Evolutionary conservation across 306 rosid genomes (phyloP), one percentile per base, ranked within the genome.

Genomic region (Biancaea sappan): DNA sequence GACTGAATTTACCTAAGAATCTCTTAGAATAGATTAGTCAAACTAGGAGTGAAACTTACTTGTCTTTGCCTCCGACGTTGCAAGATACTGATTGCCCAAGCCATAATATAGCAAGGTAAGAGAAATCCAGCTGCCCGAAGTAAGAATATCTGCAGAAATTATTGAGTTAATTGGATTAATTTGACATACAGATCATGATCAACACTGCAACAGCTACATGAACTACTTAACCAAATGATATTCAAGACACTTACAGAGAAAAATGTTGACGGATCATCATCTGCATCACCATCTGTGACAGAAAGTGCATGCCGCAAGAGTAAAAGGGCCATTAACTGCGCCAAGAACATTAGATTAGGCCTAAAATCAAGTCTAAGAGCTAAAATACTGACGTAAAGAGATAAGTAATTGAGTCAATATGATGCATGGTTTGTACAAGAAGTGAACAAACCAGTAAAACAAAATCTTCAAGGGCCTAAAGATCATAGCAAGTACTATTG

Each of bases 41-140:
- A 50, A 19, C 59, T 52, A 8, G 10, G 59, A 52, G 10, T 21
- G 59, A 74, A 25, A 56, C 83, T 69, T 15, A 95, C 99, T 85
- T 87, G 99, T 92, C 97, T 90, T 79, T 91, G 99, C 57, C 96
- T 91, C 54, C 97, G 85, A 11, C 92, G 98, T 81, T 95, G 99
- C 89, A 95, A 86, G 75, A 95, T 86, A 79, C 93, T 90, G 83
- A 95, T 86, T 76, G 97, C 99, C 91, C 99, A 95, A 72, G 99
- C 98, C 98, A 95, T 95, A 16, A 95, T 90, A 75, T 95, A 95
- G 87, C 97, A 95, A 72, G 99, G 99, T 77, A 95, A 85, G 54
- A 95, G 92, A 88, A 92, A 95, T 35, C 99, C 96, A 82, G 97
- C 98, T 31, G 96, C 98, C 18, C 97, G 88, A 73, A 95, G 98